Evolutionary conservation across 345 rosid genomes (phyloP).

Genomic region (Sonneratia alba): DNA sequence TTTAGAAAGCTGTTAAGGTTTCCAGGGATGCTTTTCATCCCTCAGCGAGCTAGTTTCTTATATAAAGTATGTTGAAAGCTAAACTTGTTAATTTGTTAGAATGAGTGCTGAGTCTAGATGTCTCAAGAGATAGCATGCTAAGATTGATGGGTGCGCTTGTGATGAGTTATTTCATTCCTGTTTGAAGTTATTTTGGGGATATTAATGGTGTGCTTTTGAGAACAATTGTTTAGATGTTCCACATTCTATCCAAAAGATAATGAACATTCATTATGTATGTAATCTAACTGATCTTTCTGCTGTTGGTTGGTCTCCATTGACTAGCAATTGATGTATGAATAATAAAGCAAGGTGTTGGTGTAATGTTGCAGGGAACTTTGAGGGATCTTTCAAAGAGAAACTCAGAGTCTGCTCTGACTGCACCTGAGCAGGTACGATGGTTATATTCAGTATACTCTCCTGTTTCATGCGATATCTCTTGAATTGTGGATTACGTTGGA

Average conservation of each 20-base stretch:
- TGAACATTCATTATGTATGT: not conserved
- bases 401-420: slow-evolving; percentile 9
- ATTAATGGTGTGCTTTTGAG: not conserved
- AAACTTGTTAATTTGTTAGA: not conserved
- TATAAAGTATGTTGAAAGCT: not conserved
- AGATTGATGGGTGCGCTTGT: not conserved
- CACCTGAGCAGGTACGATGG: slow-evolving; percentile 4
- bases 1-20: not conserved
- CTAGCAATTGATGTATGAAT: not conserved
- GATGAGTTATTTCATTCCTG: not conserved
- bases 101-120: not conserved
- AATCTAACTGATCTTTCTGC: not conserved
- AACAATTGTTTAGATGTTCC: not conserved
- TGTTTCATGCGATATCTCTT: not conserved
- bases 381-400: slow-evolving; percentile 53
- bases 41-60: not conserved
- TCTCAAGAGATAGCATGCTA: not conserved
- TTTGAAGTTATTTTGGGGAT: not conserved
- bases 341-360: not conserved
- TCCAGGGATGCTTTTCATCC: not conserved
- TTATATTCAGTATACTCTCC: not conserved
- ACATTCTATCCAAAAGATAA: not conserved
- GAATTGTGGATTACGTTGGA: not conserved
- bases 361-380: slow-evolving; percentile 41
- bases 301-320: not conserved